Evolutionary conservation across 169 alveolate genomes (phyloP).

Genomic region (Theileria annulata): DNA sequence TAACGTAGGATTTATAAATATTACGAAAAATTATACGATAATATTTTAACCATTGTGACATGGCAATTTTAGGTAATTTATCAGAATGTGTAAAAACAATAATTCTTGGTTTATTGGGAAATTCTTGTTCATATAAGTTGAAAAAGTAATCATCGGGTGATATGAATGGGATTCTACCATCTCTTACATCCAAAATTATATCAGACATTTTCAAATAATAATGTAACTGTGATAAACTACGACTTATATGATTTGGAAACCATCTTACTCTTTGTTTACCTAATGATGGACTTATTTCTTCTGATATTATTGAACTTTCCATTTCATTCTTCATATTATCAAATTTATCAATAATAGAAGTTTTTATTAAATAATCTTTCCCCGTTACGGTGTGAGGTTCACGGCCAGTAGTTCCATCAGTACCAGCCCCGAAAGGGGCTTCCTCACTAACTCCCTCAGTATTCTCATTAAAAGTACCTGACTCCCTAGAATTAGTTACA

Average conservation of each 20-base stretch:
- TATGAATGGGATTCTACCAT: conserved; percentile 75
- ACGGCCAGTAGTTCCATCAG: conserved; percentile 39
- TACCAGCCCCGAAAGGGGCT: conserved; percentile 10
- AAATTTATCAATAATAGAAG: conserved; percentile 32
- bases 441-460: neutral
- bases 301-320: neutral
- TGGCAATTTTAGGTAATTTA: conserved; percentile 60
- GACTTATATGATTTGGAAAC: conserved; percentile 75
- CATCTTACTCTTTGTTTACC: conserved; percentile 63
- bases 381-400: too few relatives aligned
- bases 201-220: conserved; percentile 71
- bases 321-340: neutral
- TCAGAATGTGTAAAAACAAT: conserved; percentile 75
- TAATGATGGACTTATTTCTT: neutral
- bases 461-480: neutral
- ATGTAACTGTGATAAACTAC: conserved; percentile 59
- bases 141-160: conserved; percentile 66
- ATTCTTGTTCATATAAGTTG: conserved; percentile 65
- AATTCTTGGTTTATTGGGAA: conserved; percentile 71
- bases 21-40: conserved; percentile 64
- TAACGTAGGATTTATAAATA: neutral
- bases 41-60: conserved; percentile 75
- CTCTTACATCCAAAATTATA: conserved; percentile 74
- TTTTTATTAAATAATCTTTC: conserved; percentile 3
- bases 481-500: too few relatives aligned